These are phyloP conservation scores for Barbarea vulgaris DNA, from an alignment of 345 rosid genomes.

Conservation along the genomic window DNA sequence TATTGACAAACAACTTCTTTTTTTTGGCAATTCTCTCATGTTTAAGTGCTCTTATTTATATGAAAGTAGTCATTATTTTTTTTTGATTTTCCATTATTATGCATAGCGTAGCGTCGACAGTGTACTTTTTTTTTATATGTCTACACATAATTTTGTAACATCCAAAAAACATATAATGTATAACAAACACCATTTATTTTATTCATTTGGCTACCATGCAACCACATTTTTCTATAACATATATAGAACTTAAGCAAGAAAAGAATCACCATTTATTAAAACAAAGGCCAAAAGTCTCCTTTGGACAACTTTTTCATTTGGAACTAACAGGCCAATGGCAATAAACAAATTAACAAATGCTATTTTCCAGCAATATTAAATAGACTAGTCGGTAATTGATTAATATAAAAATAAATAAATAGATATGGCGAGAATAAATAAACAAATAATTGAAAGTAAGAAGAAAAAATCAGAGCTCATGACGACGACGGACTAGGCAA, in stretches of 20 bases:
- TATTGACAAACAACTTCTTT: no score
- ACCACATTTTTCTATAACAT: background rate
- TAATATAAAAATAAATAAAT: background rate
- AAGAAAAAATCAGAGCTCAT: slow-evolving; percentile 7
- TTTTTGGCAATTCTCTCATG: no score
- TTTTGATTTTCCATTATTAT: no score
- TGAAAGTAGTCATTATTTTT: no score
- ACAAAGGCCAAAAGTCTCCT: background rate
- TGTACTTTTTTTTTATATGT: no score
- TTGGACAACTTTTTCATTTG: slow-evolving; percentile 6
- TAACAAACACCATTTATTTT: background rate
- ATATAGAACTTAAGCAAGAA: background rate
- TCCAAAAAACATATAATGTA: background rate
- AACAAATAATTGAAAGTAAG: background rate
- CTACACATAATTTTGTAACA: background rate
- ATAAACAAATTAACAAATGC: background rate
- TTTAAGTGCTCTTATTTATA: no score
- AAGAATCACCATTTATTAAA: background rate
- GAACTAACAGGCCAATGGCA: background rate
- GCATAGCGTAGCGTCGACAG: no score
- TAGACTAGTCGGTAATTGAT: background rate
- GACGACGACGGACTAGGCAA: slow-evolving; percentile 41
- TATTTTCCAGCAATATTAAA: background rate
- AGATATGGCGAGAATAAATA: background rate
- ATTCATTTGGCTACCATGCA: background rate